phyloP scores from a whole-genome alignment of 2,329 filamentous ascomycete genomes.

The Ceratocystis variospora region DNA sequence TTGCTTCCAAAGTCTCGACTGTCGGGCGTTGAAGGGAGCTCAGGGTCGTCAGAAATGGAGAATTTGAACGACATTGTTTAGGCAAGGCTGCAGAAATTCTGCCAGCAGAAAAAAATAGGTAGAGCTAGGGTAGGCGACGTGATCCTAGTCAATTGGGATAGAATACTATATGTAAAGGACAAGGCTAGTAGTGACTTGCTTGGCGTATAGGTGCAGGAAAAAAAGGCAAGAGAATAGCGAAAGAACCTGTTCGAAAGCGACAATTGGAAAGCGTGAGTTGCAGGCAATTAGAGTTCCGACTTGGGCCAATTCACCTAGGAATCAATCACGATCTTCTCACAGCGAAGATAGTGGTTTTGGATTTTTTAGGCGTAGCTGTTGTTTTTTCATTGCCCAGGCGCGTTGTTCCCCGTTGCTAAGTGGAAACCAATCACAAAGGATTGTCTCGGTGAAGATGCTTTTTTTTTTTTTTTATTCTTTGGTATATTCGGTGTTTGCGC shows the following conservation, averaged over 20 bases:
- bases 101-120: background rate
- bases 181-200: background rate
- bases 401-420: background rate
- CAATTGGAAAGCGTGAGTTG: background rate
- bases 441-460: background rate
- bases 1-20: conserved; percentile 26
- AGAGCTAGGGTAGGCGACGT: background rate
- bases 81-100: conserved; percentile 14
- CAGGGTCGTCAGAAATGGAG: conserved; percentile 32
- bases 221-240: background rate
- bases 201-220: background rate
- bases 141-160: background rate
- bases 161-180: background rate
- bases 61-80: conserved; percentile 31
- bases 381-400: background rate
- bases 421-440: background rate
- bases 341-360: background rate
- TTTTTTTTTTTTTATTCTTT: background rate
- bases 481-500: background rate
- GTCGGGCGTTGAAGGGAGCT: conserved; percentile 37
- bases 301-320: background rate
- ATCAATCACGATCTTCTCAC: background rate
- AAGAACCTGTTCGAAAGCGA: too few relatives aligned
- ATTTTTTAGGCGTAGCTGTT: background rate
- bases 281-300: background rate